Evolutionary conservation across 306 rosid species (phyloP).

Genomic region (Corylus avellana): DNA sequence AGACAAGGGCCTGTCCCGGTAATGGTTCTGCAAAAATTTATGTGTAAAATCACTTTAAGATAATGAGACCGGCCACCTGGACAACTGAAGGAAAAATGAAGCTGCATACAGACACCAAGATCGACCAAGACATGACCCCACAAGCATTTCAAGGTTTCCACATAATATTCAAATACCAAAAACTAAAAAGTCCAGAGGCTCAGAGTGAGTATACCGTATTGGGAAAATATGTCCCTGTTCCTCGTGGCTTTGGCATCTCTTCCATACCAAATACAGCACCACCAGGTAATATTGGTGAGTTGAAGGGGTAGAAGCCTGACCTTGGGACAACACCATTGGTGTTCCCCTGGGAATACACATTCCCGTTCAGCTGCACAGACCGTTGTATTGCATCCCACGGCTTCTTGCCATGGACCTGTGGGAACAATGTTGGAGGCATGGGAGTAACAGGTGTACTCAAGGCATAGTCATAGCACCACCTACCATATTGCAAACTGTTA

Average conservation of each 20-base stretch:
- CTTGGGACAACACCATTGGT: constrained; percentile 36
- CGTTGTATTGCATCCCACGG: constrained; percentile 42
- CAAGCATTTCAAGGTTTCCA: constrained; percentile 1
- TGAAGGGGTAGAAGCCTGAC: constrained; percentile 35
- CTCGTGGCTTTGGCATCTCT: constrained; percentile 54
- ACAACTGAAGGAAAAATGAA: constrained; percentile 2
- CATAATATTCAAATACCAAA: background rate
- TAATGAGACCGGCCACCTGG: constrained; percentile 11
- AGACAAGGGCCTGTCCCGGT: constrained; percentile 45
- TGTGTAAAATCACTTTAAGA: constrained; percentile 25
- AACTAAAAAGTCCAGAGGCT: constrained; percentile 15
- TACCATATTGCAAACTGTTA: constrained; percentile 31
- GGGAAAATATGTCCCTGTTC: constrained; percentile 59
- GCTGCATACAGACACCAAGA: constrained; percentile 2
- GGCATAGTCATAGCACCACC: constrained; percentile 33
- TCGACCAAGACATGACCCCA: background rate
- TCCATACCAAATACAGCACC: constrained; percentile 37
- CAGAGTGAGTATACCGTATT: constrained; percentile 45
- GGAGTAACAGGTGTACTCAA: constrained; percentile 25
- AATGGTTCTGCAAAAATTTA: constrained; percentile 48
- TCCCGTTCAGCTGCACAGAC: constrained; percentile 36
- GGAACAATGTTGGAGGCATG: constrained; percentile 21
- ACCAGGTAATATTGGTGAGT: constrained; percentile 34
- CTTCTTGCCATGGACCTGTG: constrained; percentile 37
- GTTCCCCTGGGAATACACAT: constrained; percentile 31